Base-by-base conservation (phyloP, 164 flowering plant genomes). In the Magnolia changhungtana region DNA sequence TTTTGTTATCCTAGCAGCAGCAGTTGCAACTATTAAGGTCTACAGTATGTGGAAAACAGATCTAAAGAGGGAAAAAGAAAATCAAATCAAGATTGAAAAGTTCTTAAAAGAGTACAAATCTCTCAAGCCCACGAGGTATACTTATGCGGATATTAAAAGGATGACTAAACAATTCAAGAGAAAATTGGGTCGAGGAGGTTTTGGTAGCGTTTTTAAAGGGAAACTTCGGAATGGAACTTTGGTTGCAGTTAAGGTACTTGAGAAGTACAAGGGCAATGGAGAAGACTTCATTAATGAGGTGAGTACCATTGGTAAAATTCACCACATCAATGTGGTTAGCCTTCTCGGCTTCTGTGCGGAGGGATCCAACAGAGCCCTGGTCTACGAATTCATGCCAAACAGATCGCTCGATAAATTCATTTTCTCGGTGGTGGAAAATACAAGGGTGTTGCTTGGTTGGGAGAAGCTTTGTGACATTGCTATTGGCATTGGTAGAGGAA, bases 241-340 rank as follows among this genome's bases (percentile, higher is more conserved):
- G 2, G 61, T 71, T 50, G 74, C 74, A 10, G 37, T 71, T 4
- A 71, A 71, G 31, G 49, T 71, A 7, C 50, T 73, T 7, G 61
- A 55, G 61, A 55, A 55, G 18, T 55, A 11, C 61, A 55, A 55
- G 61, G 61, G 61, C 61, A 55, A 50, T 63, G 75, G 75, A 2
- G 69, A 73, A 58, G 67, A 59, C 4, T 73, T 73, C 75, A 73
- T 73, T 24, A 73, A 73, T 73, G 75, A 73, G 63, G 75, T 73
- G 23, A 9, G 51, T 3, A 73, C 75, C 20, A 73, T 73, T 29
- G 68, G 75, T 9, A 73, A 63, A 21, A 61, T 73, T 61, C 75
- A 63, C 68, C 75, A 73, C 19, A 67, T 73, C 3, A 73, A 73
- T 63, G 55, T 73, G 16, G 75, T 73, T 10, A 18, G 27, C 21